Base-by-base conservation (phyloP, 441 rosid species). In the Capsella rubella region DNA sequence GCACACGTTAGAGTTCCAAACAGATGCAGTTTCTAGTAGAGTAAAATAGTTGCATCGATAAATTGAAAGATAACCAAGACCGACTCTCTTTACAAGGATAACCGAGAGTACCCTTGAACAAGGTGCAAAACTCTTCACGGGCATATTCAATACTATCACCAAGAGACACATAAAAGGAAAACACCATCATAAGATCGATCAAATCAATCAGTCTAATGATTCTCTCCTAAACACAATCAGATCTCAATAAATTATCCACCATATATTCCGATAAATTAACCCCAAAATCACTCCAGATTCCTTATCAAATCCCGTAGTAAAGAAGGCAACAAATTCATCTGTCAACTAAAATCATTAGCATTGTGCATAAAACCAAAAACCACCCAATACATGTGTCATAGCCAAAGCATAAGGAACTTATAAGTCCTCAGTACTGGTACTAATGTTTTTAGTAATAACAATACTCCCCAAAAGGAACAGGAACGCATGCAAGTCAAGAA, bases 221-320 rank as follows among this genome's bases (percentile, higher is more conserved):
- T 10, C 52, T 21, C 25, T 21, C 25, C 25, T 21, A 21, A 40
- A 18, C 62, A 39, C 16, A 61, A 62, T 64, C 46, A 62, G 35
- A 11, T 35, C 32, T 71, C 15, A 8, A 21, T 53, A 16, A 62
- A 4, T 40, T 10, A 59, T n/a, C 21, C 8, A 21, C 31, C 53
- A 52, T 18, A 28, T 25, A 27, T 3, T n/a, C 31, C 57, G 49
- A 61, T 29, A 12, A 62, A 62, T 50, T 34, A 71, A 8, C 49
- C 55, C 74, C 0, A 58, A 70, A 70, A 72, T 63, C 55, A 72
- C 63, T 40, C 15, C 16, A 0, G 8, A 34, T 27, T 37, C 54
- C 21, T 15, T 16, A 61, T 61, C 47, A 42, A 13, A 62, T 8
- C 61, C 43, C 18, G 46, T 42, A 15, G 8, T 40, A 62, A 37